Evolutionary conservation across 306 rosid genomes (phyloP), one percentile per base, ranked within the genome.

Genomic region (Abrus precatorius): DNA sequence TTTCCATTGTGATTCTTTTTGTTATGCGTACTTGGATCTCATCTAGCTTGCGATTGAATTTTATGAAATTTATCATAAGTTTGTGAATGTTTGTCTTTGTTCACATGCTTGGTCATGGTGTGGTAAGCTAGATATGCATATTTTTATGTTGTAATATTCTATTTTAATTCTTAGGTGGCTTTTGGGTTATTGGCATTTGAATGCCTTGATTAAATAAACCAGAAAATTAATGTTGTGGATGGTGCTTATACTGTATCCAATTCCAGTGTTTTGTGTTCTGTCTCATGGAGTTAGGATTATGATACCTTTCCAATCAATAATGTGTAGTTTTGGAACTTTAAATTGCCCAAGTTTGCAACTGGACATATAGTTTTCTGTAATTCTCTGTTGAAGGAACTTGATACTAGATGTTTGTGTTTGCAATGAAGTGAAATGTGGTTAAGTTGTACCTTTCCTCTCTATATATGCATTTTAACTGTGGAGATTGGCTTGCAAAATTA

Each of bases 121-220:
- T 82, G 50, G 5, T 53, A 43, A 44, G 61, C 55, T 32, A 62
- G 80, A 55, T 77, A 14, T 30, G 44, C 50, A 53, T 78, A 41
- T 14, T 54, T 20, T 77, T 48, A 45, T 59, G 56, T 45, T 63
- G 14, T 65, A 61, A 30, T 5, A 70, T 77, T 52, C 48, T 20
- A 76, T 70, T 20, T 20, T 20, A 20, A 20, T 20, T 20, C 34
- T 12, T 33, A 5, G 33, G 76, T 9, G n/a, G 45, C 20, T 62
- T 61, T 83, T 83, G 62, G 32, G 20, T 62, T 70, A 54, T 36
- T 78, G 38, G 11, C 61, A 36, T 54, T 72, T 54, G 74, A 76
- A 76, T 29, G 76, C 13, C 4, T 20, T 8, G 4, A 76, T 32
- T 32, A 29, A 56, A 76, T 70, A 66, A 43, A 61, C 67, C 28